A percentile compares a stretch with the other conserved stretches of the same genome.
Evolutionary conservation across 2,329 filamentous ascomycete genomes (phyloP).

Genomic region (Clarireedia homoeocarpa): DNA sequence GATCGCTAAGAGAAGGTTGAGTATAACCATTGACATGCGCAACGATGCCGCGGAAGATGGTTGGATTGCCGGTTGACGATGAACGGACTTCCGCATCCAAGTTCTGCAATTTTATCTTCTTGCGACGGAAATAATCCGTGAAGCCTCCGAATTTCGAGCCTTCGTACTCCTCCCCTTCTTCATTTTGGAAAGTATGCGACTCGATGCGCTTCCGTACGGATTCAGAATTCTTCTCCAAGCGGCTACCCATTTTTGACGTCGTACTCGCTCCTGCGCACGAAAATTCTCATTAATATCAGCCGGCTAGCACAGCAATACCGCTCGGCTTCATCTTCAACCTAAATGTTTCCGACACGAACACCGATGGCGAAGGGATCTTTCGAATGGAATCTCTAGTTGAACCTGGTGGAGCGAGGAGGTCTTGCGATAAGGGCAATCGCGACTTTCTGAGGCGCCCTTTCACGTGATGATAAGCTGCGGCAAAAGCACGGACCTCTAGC

Average conservation of each 20-base stretch:
- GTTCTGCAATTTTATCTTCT: conserved; percentile 97
- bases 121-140: conserved; percentile 83
- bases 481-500: too few relatives aligned
- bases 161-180: conserved; percentile 86
- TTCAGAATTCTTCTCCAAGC: conserved; percentile 56
- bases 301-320: too few relatives aligned
- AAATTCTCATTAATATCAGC: neutral
- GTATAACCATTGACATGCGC: conserved; percentile 94
- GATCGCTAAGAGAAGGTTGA: conserved; percentile 81
- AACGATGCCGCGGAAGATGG: conserved; percentile 85
- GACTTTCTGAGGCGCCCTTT: too few relatives aligned
- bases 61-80: conserved; percentile 60
- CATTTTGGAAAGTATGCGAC: conserved; percentile 64
- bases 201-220: conserved; percentile 55
- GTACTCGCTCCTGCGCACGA: neutral
- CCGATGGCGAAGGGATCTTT: too few relatives aligned
- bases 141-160: conserved; percentile 84
- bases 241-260: conserved; percentile 43
- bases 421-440: too few relatives aligned
- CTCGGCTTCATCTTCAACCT: too few relatives aligned
- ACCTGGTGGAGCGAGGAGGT: too few relatives aligned
- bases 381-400: too few relatives aligned
- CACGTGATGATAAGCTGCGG: too few relatives aligned
- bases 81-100: conserved; percentile 75
- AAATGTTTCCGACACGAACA: too few relatives aligned